Conservation (phyloP, 495 filamentous ascomycete genomes). For the Lophium mytilinum region DNA sequence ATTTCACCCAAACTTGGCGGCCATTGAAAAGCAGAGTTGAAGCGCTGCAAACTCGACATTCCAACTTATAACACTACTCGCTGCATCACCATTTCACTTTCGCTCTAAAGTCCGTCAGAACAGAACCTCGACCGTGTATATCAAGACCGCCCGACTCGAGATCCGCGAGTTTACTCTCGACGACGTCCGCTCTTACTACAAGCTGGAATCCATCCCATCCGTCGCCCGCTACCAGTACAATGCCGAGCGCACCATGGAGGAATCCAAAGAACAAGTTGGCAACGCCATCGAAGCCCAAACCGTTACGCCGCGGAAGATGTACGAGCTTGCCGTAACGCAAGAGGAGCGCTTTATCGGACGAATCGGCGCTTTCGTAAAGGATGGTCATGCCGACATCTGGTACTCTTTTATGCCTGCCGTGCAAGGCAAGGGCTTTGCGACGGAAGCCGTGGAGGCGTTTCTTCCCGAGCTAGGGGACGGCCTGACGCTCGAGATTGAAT, state of each 20-base stretch:
- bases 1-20: too few species aligned
- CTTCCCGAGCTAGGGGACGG: constrained; percentile 3
- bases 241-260: constrained; percentile 4
- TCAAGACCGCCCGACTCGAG: constrained; percentile 13
- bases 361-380: constrained; percentile 9
- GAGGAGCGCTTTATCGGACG: constrained; percentile 15
- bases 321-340: constrained; percentile 15
- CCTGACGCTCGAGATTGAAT: constrained; percentile 17
- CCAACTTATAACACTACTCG: too few species aligned
- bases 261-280: constrained; percentile 8
- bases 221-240: constrained; percentile 15
- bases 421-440: constrained; percentile 20
- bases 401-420: constrained; percentile 18
- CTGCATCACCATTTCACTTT: too few species aligned
- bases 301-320: constrained; percentile 5
- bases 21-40: too few species aligned
- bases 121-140: not conserved
- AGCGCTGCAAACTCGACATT: too few species aligned
- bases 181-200: constrained; percentile 7
- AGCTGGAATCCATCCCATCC: constrained; percentile 6
- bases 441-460: constrained; percentile 17
- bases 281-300: not conserved
- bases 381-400: constrained; percentile 13
- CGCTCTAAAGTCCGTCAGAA: too few species aligned
- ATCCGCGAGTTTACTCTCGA: constrained; percentile 13